Evolutionary conservation across 176 grass and related monocot genomes (phyloP).

Genomic region (Oryza rufipogon): DNA sequence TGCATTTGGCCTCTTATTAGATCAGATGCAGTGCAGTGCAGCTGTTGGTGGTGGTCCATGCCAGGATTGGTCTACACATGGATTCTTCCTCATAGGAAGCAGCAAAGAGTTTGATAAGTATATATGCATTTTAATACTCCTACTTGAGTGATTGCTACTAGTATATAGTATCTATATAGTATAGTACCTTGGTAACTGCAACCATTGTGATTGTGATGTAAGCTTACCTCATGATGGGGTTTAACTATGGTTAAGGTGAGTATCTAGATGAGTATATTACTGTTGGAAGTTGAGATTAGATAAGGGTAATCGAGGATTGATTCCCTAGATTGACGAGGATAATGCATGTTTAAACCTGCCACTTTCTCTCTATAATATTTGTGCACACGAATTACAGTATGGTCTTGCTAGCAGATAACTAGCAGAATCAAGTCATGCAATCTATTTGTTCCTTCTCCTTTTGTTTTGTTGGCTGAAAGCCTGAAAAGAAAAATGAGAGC

Average conservation of each 20-base stretch:
- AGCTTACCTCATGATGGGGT: conserved; percentile 41
- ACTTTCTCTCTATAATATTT: conserved; percentile 5
- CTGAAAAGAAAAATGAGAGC: no score
- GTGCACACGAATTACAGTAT: not conserved
- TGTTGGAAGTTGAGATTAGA: conserved; percentile 30
- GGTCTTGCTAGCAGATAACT: not conserved
- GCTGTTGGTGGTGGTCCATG: conserved; percentile 36
- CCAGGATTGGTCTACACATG: conserved; percentile 38
- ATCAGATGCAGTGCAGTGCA: conserved; percentile 38
- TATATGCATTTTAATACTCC: conserved; percentile 26
- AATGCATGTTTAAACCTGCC: conserved; percentile 40
- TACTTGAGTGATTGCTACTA: conserved; percentile 22
- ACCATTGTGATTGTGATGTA: conserved; percentile 39
- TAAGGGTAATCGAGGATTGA: conserved; percentile 34
- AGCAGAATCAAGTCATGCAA: not conserved
- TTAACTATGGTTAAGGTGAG: conserved; percentile 24
- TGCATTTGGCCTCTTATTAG: conserved; percentile 37
- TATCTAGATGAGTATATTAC: conserved; percentile 22
- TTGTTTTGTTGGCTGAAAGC: not conserved
- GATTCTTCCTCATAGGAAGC: conserved; percentile 49
- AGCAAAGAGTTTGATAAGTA: conserved; percentile 7
- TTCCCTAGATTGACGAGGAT: conserved; percentile 47
- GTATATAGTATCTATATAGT: not conserved
- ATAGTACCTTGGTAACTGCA: conserved; percentile 34
- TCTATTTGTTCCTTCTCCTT: not conserved